Evolutionary conservation across 257 asterid species (phyloP), one percentile per base, ranked within the genome.

Genomic region (Euphrasia confusa): DNA sequence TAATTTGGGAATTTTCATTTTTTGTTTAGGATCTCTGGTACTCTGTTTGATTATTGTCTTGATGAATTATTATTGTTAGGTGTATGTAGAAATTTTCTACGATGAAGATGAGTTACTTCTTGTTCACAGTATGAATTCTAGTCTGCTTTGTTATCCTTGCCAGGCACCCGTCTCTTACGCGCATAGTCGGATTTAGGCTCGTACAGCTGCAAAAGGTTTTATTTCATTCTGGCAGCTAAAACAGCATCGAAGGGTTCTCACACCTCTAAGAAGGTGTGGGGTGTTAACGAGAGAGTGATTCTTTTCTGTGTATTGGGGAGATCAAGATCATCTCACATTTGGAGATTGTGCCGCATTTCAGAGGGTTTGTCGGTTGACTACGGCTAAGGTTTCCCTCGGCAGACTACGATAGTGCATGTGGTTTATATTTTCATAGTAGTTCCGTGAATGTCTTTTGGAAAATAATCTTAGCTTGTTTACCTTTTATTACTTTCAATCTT

Each of bases 251-350:
- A 72, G 65, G 79, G 74, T 81, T 82, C 96, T 87, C 96, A 70
- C 97, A 84, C 99, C 99, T 84, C 77, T 68, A 67, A 76, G 84
- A 71, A 76, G 99, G 99, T 88, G 97, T 85, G 96, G 99, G 94
- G 92, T 71, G 75, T 73, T 52, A 83, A 72, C 63, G 77, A 81
- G 73, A 69, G 79, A 67, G 75, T 82, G 69, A 75, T 81, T 69
- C 62, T 87, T 33, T 57, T 76, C 64, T 79, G 84, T 75, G 89
- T 73, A 66, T 71, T 78, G 58, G 79, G 96, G 82, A 84, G 94
- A 67, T 89, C 97, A 63, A 84, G 91, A 75, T 87, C 96, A 66
- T 86, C 97, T 2, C 87, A 81, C 71, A 71, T 92, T 66, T 92
- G 99, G 99, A 89, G 99, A 84, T 59, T 93, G 87, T 82, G 96